These are phyloP conservation scores for Heritiera fomes DNA, from an alignment of 345 rosid species.

Conservation along the genomic window DNA sequence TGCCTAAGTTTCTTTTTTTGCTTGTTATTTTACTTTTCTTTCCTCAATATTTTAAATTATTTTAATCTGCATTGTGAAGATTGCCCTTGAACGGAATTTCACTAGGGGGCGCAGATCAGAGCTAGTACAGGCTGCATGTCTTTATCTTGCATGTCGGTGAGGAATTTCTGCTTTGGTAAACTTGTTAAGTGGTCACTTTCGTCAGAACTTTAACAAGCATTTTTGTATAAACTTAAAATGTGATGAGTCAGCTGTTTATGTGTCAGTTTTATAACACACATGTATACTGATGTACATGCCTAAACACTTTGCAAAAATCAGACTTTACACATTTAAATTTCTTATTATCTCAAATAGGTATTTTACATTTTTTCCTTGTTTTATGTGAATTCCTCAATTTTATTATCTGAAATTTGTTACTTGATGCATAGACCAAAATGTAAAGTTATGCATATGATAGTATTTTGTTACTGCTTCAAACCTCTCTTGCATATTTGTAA, in stretches of 20 bases:
- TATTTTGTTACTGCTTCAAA: neutral
- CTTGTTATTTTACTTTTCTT: neutral
- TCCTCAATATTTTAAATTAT: neutral
- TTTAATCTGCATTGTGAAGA: constrained; percentile 37
- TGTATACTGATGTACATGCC: neutral
- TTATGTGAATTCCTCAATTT: neutral
- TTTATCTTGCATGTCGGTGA: constrained; percentile 92
- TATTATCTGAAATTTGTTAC: constrained; percentile 1
- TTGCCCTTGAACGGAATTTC: constrained; percentile 74
- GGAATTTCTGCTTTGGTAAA: constrained; percentile 22
- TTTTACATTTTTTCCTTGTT: neutral
- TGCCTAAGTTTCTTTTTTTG: constrained; percentile 3
- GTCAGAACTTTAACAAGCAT: neutral
- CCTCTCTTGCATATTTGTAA: neutral
- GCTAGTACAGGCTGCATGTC: constrained; percentile 80
- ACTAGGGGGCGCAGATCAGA: constrained; percentile 85
- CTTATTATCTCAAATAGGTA: neutral
- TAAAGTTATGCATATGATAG: neutral
- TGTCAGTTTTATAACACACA: neutral
- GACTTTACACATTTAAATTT: neutral
- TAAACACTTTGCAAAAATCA: neutral
- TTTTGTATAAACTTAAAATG: constrained; percentile 5
- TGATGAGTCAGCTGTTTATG: constrained; percentile 5
- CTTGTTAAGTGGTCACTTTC: neutral
- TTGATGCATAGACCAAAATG: neutral